phyloP scores from a whole-genome alignment of 208 protist species.

The Leishmania major region DNA sequence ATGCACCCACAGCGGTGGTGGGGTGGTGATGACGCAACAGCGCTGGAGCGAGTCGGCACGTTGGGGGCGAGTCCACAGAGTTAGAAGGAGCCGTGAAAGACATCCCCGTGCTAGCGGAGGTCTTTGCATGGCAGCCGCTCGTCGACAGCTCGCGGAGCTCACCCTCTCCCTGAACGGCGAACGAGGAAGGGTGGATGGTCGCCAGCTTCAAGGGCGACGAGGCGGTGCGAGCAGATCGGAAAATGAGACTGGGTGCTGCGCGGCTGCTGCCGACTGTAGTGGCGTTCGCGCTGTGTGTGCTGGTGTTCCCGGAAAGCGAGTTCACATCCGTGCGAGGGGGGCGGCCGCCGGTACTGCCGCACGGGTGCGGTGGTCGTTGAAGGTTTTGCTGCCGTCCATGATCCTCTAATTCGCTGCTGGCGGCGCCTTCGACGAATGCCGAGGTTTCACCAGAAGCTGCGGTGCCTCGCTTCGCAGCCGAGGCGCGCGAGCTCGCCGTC shows the following conservation, averaged over 20 bases:
- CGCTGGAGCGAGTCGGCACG: slow-evolving; percentile 6
- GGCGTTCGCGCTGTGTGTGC: neutral
- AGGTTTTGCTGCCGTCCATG: neutral
- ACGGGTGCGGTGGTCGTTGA: neutral
- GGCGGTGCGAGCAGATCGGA: slow-evolving; percentile 22
- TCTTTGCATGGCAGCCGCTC: neutral
- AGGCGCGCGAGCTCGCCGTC: neutral
- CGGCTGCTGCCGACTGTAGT: neutral
- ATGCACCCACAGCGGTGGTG: neutral
- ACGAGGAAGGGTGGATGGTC: neutral
- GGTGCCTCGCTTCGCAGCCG: neutral
- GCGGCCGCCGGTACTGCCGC: neutral
- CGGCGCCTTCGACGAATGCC: neutral
- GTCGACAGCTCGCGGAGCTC: neutral
- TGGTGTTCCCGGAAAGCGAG: neutral
- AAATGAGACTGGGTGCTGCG: slow-evolving; percentile 27
- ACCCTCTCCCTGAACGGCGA: neutral
- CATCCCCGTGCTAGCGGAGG: neutral
- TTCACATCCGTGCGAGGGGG: neutral
- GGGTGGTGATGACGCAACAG: neutral
- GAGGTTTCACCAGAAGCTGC: neutral
- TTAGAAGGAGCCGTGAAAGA: neutral
- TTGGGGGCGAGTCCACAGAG: neutral
- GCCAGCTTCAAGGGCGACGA: slow-evolving; percentile 26
- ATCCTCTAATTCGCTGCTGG: neutral